Evolutionary conservation across 2,329 filamentous ascomycete genomes (phyloP).

Genomic region (Alternaria angustiovoidea): DNA sequence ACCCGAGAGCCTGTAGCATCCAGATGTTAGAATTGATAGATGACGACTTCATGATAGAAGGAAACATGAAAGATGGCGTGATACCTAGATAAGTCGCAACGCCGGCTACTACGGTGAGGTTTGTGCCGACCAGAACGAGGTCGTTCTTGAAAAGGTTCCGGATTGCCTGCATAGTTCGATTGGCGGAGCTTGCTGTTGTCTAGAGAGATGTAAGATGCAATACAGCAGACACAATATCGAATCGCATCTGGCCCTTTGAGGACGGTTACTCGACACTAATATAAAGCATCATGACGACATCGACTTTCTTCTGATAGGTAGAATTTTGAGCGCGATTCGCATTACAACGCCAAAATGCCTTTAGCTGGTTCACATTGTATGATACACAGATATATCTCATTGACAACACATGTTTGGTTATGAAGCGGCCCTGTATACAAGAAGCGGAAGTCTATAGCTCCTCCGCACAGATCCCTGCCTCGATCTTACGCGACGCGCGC

Average conservation of each 20-base stretch:
- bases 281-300: constrained; percentile 6
- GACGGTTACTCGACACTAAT: neutral
- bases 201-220: neutral
- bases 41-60: neutral
- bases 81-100: constrained; percentile 18
- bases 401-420: neutral
- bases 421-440: neutral
- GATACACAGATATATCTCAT: neutral
- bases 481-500: constrained; percentile 29
- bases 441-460: constrained; percentile 13
- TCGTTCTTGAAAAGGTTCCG: constrained; percentile 22
- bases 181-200: neutral
- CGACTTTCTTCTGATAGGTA: neutral
- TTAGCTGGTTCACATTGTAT: neutral
- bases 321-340: neutral
- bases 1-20: constrained; percentile 11
- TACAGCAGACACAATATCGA: neutral
- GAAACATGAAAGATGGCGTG: neutral
- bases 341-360: neutral
- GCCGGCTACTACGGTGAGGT: constrained; percentile 15
- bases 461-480: constrained; percentile 30
- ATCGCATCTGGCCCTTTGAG: neutral
- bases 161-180: constrained; percentile 5
- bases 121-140: constrained; percentile 14
- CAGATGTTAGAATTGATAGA: neutral